Evolutionary conservation across 2,329 filamentous ascomycete species (phyloP).

Genomic region (Pseudopithomyces maydicus): DNA sequence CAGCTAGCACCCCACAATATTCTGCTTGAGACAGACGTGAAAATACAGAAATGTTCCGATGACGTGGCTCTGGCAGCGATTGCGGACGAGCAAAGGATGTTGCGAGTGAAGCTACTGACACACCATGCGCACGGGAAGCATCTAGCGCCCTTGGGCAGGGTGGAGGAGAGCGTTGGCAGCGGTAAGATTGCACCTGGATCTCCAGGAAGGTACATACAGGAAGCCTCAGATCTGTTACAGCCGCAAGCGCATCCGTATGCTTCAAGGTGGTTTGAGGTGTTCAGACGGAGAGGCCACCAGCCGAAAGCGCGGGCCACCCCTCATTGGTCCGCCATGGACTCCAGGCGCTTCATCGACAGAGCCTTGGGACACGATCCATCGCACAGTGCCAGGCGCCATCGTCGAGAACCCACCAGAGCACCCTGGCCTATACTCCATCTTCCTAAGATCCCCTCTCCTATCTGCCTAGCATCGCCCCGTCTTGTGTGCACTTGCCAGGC

Average conservation of each 20-base stretch:
- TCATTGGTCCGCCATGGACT: background rate
- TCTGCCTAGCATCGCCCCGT: background rate
- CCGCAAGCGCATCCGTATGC: background rate
- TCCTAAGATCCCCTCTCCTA: background rate
- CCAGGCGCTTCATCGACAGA: background rate
- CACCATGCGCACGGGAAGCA: too few relatives aligned
- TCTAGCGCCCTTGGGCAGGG: background rate
- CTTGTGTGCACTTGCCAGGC: background rate
- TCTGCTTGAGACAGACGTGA: background rate
- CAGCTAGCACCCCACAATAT: background rate
- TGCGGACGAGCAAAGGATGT: background rate
- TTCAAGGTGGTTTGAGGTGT: conserved; percentile 6
- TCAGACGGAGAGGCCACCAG: background rate
- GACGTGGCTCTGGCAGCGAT: background rate
- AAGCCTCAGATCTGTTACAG: background rate
- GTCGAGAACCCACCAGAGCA: background rate
- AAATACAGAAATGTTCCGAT: background rate
- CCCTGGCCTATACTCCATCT: background rate
- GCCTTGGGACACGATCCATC: background rate
- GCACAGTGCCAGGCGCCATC: background rate
- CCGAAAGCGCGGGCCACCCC: background rate
- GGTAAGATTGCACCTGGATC: background rate
- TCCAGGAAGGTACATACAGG: background rate
- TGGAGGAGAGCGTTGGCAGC: background rate
- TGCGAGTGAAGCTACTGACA: background rate